phyloP scores from a whole-genome alignment of 345 rosid species.

The Moricandia arvensis region DNA sequence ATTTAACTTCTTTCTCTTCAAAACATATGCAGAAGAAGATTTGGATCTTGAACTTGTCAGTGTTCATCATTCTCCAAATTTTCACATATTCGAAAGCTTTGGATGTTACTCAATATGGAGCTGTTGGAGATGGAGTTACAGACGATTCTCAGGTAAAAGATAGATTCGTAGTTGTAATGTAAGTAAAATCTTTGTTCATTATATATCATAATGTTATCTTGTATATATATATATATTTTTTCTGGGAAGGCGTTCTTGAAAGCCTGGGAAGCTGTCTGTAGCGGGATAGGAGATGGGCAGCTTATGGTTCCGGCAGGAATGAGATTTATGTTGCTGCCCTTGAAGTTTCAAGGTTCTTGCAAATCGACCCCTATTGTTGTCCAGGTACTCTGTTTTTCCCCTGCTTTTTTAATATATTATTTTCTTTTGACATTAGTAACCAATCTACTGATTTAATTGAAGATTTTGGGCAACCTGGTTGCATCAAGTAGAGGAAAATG shows the following conservation, averaged over 20 bases:
- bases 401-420: not conserved
- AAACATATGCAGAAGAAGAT: conserved; percentile 25
- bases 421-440: not conserved
- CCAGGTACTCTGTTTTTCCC: conserved; percentile 38
- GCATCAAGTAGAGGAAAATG: conserved; percentile 40
- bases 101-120: conserved; percentile 39
- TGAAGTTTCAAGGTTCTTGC: conserved; percentile 46
- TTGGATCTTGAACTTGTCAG: conserved; percentile 22
- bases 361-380: conserved; percentile 32
- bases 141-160: conserved; percentile 31
- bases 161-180: not conserved
- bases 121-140: conserved; percentile 40
- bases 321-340: conserved; percentile 40
- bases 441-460: conserved; percentile 7
- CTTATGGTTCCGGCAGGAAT: conserved; percentile 35
- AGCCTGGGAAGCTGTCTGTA: conserved; percentile 41
- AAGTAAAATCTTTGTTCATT: not conserved
- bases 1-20: not conserved
- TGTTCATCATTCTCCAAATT: conserved; percentile 31
- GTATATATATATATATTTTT: too few species aligned
- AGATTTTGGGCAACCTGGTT: conserved; percentile 38
- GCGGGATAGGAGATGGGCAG: conserved; percentile 19
- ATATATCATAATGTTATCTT: not conserved
- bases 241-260: conserved; percentile 42
- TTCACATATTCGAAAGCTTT: conserved; percentile 29